phyloP scores from a whole-genome alignment of 768 basidiomycete genomes.

The Russula sp. region DNA sequence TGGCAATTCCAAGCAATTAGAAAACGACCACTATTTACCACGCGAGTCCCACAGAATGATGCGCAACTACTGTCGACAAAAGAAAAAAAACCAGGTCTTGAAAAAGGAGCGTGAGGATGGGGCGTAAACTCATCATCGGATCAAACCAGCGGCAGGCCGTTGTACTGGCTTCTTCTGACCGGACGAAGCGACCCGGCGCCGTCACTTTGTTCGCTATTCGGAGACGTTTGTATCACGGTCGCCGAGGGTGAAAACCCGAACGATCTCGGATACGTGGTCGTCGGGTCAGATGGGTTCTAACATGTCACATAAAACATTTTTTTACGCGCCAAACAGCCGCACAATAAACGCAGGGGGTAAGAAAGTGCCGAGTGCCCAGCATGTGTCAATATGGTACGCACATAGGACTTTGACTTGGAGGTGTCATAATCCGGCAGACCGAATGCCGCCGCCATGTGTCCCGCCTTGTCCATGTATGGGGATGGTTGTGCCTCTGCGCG shows the following conservation, averaged over 20 bases:
- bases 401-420: background rate
- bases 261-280: background rate
- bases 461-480: background rate
- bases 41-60: too few species aligned
- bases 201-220: background rate
- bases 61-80: too few species aligned
- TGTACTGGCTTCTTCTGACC: background rate
- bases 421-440: background rate
- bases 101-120: background rate
- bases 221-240: background rate
- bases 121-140: background rate
- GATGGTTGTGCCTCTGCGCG: background rate
- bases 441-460: background rate
- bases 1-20: too few species aligned
- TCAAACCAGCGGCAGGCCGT: constrained; percentile 9
- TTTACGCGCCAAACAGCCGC: background rate
- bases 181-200: background rate
- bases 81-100: too few species aligned
- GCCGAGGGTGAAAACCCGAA: background rate
- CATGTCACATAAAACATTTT: too few species aligned
- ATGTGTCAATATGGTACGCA: background rate
- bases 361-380: background rate
- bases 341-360: too few species aligned
- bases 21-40: too few species aligned
- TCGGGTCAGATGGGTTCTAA: constrained; percentile 5